These are phyloP conservation scores for Solanum hybrid DNA, from an alignment of 305 asterid genomes.

Conservation along the genomic window DNA sequence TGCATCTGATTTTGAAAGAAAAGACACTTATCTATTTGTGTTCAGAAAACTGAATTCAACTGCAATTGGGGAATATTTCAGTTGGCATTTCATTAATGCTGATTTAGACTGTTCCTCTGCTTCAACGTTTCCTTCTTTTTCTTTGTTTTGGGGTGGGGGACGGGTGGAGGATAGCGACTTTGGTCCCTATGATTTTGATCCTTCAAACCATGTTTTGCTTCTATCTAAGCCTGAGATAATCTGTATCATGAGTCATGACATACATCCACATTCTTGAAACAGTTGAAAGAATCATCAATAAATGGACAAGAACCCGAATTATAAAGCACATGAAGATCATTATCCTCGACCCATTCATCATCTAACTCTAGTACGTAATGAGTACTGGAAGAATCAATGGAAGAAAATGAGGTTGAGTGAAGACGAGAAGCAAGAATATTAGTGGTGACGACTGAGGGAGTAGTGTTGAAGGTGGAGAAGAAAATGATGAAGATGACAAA, in stretches of 20 bases:
- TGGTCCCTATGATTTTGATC: not conserved
- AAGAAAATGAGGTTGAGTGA: too few species aligned
- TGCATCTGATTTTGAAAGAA: not conserved
- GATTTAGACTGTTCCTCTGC: constrained; percentile 13
- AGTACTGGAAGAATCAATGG: not conserved
- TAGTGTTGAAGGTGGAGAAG: too few species aligned
- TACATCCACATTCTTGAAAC: not conserved
- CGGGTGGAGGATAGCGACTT: not conserved
- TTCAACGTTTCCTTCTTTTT: not conserved
- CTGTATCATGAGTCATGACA: not conserved
- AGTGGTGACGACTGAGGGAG: too few species aligned
- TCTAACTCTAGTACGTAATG: not conserved
- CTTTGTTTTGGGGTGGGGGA: not conserved
- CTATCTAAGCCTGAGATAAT: not conserved
- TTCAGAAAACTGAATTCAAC: constrained; percentile 1
- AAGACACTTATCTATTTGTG: not conserved
- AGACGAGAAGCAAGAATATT: too few species aligned
- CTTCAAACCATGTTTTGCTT: not conserved
- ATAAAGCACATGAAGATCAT: constrained; percentile 24
- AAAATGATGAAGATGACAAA: too few species aligned
- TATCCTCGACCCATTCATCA: not conserved
- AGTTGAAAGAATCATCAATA: constrained; percentile 42
- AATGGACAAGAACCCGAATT: constrained; percentile 38
- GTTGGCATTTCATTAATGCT: constrained; percentile 8
- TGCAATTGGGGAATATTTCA: not conserved